A percentile compares a stretch with the other conserved stretches of the same genome.
Evolutionary conservation across 2,329 filamentous ascomycete species (phyloP).

Genomic region (Colletotrichum higginsianum): DNA sequence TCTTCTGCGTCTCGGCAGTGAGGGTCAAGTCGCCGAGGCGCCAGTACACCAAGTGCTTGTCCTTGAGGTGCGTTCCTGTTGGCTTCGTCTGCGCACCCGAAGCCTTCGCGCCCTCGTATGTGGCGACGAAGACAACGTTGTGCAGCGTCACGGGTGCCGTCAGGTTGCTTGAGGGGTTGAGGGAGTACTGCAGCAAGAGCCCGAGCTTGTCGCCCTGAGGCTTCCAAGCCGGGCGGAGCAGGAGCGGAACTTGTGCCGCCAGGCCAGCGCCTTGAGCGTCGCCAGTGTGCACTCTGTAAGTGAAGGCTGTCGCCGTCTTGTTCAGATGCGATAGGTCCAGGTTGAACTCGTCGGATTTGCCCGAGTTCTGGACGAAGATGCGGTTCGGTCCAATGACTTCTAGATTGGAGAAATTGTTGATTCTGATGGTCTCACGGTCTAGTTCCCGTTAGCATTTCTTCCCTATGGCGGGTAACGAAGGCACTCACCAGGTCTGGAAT

Average conservation of each 20-base stretch:
- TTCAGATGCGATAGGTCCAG: constrained; percentile 81
- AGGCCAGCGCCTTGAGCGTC: constrained; percentile 62
- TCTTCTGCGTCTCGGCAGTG: constrained; percentile 77
- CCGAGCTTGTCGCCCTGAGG: constrained; percentile 88
- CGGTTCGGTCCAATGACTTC: constrained; percentile 96
- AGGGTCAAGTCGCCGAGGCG: constrained; percentile 82
- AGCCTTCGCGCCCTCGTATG: constrained; percentile 77
- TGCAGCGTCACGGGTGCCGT: constrained; percentile 64
- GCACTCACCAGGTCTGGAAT: constrained; percentile 60
- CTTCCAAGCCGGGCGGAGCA: constrained; percentile 85
- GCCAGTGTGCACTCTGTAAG: constrained; percentile 88
- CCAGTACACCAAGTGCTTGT: constrained; percentile 86
- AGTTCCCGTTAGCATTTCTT: constrained; percentile 13
- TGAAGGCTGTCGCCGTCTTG: constrained; percentile 87
- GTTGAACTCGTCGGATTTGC: constrained; percentile 83
- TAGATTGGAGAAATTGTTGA: constrained; percentile 89
- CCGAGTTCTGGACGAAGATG: constrained; percentile 83
- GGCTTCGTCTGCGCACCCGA: constrained; percentile 83
- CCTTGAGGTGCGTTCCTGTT: constrained; percentile 82
- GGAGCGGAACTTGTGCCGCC: constrained; percentile 76
- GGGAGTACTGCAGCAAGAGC: constrained; percentile 85
- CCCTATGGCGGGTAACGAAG: constrained; percentile 12
- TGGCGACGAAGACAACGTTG: constrained; percentile 82
- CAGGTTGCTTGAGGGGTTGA: constrained; percentile 78
- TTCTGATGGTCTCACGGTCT: constrained; percentile 78